A percentile compares a stretch with the other conserved stretches of the same genome.
These are phyloP conservation scores for Psidium guajava DNA, from an alignment of 345 rosid genomes.

Conservation along the genomic window DNA sequence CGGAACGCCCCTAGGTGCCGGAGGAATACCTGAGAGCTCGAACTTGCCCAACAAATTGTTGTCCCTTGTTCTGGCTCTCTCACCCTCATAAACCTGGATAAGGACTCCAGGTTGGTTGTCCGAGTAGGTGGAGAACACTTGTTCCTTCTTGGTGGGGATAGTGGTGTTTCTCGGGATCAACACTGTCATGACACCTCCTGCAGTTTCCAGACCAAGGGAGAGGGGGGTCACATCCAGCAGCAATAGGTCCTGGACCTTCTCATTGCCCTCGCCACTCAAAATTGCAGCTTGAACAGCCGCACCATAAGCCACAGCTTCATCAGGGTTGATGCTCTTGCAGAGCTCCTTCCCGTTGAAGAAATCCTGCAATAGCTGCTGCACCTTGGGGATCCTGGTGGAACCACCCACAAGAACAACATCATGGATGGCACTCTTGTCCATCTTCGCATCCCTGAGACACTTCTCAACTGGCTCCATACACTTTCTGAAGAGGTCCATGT, in stretches of 20 bases:
- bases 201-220: slow-evolving; percentile 24
- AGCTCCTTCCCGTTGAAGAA: slow-evolving; percentile 32
- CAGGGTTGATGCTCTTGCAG: slow-evolving; percentile 40
- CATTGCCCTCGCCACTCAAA: slow-evolving; percentile 21
- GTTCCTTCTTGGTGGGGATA: slow-evolving; percentile 30
- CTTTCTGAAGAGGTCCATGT: slow-evolving; percentile 42
- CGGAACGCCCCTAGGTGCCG: slow-evolving; percentile 33
- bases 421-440: slow-evolving; percentile 35
- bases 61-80: slow-evolving; percentile 23
- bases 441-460: slow-evolving; percentile 40
- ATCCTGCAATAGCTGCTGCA: slow-evolving; percentile 30
- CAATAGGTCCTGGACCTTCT: slow-evolving; percentile 22
- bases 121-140: slow-evolving; percentile 22
- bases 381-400: slow-evolving; percentile 45
- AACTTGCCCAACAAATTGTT: slow-evolving; percentile 27
- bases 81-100: slow-evolving; percentile 32
- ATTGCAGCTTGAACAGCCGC: slow-evolving; percentile 34
- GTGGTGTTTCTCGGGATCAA: slow-evolving; percentile 28
- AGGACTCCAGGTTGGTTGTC: slow-evolving; percentile 31
- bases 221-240: slow-evolving; percentile 25
- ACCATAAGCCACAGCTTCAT: slow-evolving; percentile 35
- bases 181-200: slow-evolving; percentile 31
- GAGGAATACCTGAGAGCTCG: slow-evolving; percentile 31
- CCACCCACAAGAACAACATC: slow-evolving; percentile 53
- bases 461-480: slow-evolving; percentile 47